These are phyloP conservation scores for Starmerella roubikii DNA, from an alignment of 805 yeast species.

Conservation along the genomic window DNA sequence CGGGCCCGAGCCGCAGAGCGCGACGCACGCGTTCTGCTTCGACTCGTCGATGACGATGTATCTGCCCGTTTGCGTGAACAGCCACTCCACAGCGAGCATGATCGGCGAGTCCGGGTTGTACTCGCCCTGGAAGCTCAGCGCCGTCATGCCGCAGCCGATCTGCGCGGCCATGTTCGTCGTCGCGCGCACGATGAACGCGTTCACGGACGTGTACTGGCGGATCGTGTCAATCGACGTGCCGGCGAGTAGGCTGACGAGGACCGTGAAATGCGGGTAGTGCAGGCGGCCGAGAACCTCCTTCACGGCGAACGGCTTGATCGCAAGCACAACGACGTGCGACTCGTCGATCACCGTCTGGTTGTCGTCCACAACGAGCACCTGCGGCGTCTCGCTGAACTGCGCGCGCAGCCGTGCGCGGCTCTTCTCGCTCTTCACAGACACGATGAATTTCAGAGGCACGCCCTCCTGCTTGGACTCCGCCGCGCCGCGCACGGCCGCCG, in stretches of 20 bases:
- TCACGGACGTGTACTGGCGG: constrained; percentile 27
- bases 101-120: constrained; percentile 22
- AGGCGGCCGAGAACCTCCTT: constrained; percentile 45
- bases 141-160: constrained; percentile 88
- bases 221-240: constrained; percentile 77
- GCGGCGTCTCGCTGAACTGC: constrained; percentile 31
- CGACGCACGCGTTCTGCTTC: constrained; percentile 93
- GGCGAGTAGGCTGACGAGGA: constrained; percentile 74
- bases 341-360: constrained; percentile 47
- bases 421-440: constrained; percentile 52
- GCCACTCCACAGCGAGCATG: constrained; percentile 28
- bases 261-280: constrained; percentile 32
- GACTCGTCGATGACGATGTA: constrained; percentile 44
- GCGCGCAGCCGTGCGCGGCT: constrained; percentile 37
- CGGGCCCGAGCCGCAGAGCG: constrained; percentile 92
- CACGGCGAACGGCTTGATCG: constrained; percentile 78
- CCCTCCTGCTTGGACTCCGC: constrained; percentile 29
- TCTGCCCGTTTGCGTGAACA: constrained; percentile 32
- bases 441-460: constrained; percentile 58
- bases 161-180: constrained; percentile 97
- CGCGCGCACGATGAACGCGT: constrained; percentile 60
- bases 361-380: constrained; percentile 35
- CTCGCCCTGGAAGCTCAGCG: constrained; percentile 60
- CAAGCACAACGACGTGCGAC: constrained; percentile 64
- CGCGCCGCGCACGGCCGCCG: constrained; percentile 51